A percentile compares a stretch with the other conserved stretches of the same genome.
Conservation (phyloP, 2,329 filamentous ascomycete genomes). For the Exophiala spinifera region DNA sequence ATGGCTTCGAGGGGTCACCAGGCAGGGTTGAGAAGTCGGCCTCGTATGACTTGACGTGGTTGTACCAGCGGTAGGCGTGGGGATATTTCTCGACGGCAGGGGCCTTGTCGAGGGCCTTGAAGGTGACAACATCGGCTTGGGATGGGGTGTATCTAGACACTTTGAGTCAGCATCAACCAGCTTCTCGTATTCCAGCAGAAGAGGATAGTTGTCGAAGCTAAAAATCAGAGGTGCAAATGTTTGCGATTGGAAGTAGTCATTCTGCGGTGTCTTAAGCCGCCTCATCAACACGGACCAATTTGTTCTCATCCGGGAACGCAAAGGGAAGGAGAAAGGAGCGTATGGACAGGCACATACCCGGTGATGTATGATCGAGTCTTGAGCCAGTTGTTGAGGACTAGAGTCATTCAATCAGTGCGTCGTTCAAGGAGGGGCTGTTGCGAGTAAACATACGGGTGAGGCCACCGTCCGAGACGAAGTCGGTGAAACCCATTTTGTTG, state of each 20-base stretch:
- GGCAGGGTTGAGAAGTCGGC: conserved; percentile 86
- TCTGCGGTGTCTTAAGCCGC: conserved; percentile 84
- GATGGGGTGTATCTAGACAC: conserved; percentile 61
- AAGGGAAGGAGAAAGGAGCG: conserved; percentile 29
- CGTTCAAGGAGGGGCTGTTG: conserved; percentile 8
- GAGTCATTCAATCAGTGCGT: conserved; percentile 17
- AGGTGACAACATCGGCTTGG: conserved; percentile 94
- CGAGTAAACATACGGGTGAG: conserved; percentile 52
- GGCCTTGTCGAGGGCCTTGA: conserved; percentile 76
- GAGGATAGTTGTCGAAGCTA: conserved; percentile 24
- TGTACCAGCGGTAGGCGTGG: conserved; percentile 96
- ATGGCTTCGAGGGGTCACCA: conserved; percentile 84
- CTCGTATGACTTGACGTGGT: conserved; percentile 92
- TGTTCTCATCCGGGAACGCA: conserved; percentile 67
- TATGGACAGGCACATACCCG: conserved; percentile 61
- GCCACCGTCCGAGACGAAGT: conserved; percentile 62
- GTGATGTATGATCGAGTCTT: conserved; percentile 75
- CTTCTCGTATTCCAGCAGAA: conserved; percentile 3
- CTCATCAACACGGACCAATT: conserved; percentile 96
- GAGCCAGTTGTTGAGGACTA: conserved; percentile 70
- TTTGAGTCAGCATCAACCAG: conserved; percentile 13
- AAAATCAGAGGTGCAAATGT: conserved; percentile 72
- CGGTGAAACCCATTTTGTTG: conserved; percentile 64
- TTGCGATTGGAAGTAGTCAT: conserved; percentile 75
- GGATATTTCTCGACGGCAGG: conserved; percentile 86